These are phyloP conservation scores for Tardiomyces depauwii DNA, from an alignment of 1,139 yeast species.

Conservation along the genomic window DNA sequence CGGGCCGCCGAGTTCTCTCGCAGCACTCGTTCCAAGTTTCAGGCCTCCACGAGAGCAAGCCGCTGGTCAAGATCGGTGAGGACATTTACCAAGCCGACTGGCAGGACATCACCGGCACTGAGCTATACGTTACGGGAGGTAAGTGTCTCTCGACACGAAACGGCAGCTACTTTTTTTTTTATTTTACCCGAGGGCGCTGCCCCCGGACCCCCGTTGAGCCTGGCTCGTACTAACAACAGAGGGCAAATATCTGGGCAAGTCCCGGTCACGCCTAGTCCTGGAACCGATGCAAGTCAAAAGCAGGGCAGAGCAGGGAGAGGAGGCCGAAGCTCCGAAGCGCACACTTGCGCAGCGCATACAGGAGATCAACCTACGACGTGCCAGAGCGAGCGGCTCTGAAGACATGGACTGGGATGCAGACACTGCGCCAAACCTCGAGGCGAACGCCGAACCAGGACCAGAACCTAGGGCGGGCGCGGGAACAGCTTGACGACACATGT, in stretches of 20 bases:
- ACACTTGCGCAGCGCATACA: background rate
- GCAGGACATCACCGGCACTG: constrained; percentile 76
- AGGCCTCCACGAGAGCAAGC: constrained; percentile 40
- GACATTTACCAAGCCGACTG: constrained; percentile 64
- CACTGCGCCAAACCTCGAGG: too few species aligned
- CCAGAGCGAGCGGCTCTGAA: background rate
- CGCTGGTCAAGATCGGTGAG: constrained; percentile 44
- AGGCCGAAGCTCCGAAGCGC: background rate
- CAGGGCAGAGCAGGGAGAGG: background rate
- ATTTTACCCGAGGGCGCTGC: too few species aligned
- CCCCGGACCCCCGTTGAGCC: too few species aligned
- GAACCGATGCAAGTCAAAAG: background rate
- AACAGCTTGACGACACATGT: background rate
- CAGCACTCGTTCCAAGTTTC: constrained; percentile 29
- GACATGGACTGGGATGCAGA: too few species aligned
- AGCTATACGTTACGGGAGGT: constrained; percentile 32
- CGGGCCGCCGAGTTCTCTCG: background rate
- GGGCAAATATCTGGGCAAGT: background rate
- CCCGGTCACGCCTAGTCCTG: background rate
- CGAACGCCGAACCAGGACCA: too few species aligned
- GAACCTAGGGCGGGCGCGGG: background rate
- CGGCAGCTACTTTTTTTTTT: too few species aligned
- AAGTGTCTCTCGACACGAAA: too few species aligned
- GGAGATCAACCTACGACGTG: background rate
- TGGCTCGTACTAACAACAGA: background rate